Percentiles rank a stretch among this genome's conserved stretches.
phyloP scores from a whole-genome alignment of 208 protist species.

The Kentomonas sorsogonicus region DNA sequence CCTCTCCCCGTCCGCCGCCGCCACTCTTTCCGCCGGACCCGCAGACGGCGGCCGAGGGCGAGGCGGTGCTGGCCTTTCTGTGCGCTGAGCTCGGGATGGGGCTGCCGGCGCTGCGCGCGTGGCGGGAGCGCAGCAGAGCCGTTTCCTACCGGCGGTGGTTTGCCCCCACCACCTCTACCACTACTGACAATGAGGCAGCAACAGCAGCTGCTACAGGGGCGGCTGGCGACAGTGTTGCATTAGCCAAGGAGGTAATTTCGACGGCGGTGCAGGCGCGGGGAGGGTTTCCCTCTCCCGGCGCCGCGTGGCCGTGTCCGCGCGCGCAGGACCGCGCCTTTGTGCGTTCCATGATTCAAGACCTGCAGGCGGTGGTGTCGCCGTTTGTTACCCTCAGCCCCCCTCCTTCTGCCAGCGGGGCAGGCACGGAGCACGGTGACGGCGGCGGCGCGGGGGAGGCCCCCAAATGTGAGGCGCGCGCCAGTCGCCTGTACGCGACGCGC shows the following conservation, averaged over 20 bases:
- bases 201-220: conserved; percentile 10
- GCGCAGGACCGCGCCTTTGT: conserved; percentile 47
- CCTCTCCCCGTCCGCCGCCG: not conserved
- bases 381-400: conserved; percentile 50
- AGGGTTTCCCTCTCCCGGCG: not conserved
- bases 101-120: conserved; percentile 26
- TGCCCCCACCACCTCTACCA: not conserved
- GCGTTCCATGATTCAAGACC: conserved; percentile 24
- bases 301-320: conserved; percentile 28
- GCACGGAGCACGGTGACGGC: not conserved
- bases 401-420: not conserved
- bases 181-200: not conserved
- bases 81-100: conserved; percentile 67
- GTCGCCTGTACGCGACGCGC: conserved; percentile 55
- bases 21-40: conserved; percentile 24
- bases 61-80: conserved; percentile 47
- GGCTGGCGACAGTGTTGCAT: too few species aligned
- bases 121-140: conserved; percentile 27
- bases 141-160: conserved; percentile 28
- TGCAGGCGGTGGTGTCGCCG: conserved; percentile 54
- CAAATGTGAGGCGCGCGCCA: conserved; percentile 21
- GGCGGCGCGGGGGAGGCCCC: conserved; percentile 6
- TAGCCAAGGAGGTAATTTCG: too few species aligned
- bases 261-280: not conserved
- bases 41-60: conserved; percentile 28